A percentile compares a stretch with the other conserved stretches of the same genome.
phyloP scores from a whole-genome alignment of 345 rosid species.

The Luvunga scandens region DNA sequence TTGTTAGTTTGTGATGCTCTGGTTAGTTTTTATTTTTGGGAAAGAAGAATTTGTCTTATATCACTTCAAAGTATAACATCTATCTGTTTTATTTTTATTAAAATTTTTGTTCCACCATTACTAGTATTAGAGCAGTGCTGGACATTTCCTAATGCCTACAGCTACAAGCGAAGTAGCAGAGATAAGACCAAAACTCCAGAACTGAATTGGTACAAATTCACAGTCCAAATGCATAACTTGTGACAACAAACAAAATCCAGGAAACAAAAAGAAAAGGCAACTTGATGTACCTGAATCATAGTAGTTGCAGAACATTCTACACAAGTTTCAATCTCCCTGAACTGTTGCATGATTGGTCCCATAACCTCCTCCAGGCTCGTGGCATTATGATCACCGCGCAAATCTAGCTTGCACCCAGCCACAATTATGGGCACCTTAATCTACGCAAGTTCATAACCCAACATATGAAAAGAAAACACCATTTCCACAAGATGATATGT shows the following conservation, averaged over 20 bases:
- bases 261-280: not conserved
- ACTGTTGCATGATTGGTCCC: slow-evolving; percentile 78
- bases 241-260: slow-evolving; percentile 4
- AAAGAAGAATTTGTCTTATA: not conserved
- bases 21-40: not conserved
- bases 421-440: slow-evolving; percentile 71
- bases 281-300: slow-evolving; percentile 53
- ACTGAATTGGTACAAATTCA: not conserved
- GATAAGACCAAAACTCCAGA: not conserved
- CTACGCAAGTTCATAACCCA: slow-evolving; percentile 24
- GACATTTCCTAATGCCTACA: not conserved
- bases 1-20: not conserved
- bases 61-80: not conserved
- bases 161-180: not conserved
- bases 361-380: slow-evolving; percentile 60
- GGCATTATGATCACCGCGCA: slow-evolving; percentile 56
- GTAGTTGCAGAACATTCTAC: slow-evolving; percentile 83
- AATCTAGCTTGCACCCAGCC: slow-evolving; percentile 88
- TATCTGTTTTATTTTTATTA: not conserved
- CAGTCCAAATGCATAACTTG: not conserved
- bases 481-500: not conserved
- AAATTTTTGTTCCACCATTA: not conserved
- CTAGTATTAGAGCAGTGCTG: not conserved
- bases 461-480: not conserved
- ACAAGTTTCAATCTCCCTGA: slow-evolving; percentile 82